Conservation (phyloP, 2,329 filamentous ascomycete species). For the Elsinoe australis region DNA sequence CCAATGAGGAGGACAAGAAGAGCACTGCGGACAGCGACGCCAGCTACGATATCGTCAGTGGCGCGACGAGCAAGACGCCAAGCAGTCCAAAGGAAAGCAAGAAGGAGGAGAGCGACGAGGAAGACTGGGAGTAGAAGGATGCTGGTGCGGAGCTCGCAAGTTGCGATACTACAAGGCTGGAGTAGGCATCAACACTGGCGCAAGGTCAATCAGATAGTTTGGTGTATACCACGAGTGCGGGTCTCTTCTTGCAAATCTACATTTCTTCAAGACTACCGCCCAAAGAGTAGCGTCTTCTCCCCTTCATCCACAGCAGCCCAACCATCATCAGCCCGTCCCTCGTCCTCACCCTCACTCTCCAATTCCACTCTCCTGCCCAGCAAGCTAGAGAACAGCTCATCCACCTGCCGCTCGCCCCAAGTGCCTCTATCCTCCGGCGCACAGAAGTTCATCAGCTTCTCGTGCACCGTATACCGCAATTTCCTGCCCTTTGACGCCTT, state of each 20-base stretch:
- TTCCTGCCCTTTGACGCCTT: slow-evolving; percentile 93
- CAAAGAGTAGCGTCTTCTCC: slow-evolving; percentile 8
- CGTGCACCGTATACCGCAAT: slow-evolving; percentile 87
- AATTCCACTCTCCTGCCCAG: slow-evolving; percentile 41
- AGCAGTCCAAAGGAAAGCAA: slow-evolving; percentile 52
- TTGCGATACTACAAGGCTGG: too few species aligned
- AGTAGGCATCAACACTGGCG: too few species aligned
- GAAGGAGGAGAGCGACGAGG: slow-evolving; percentile 32
- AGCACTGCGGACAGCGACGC: slow-evolving; percentile 80
- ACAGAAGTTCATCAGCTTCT: slow-evolving; percentile 98
- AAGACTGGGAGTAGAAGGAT: slow-evolving; percentile 32
- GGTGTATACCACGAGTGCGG: too few species aligned
- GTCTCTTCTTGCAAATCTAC: too few species aligned
- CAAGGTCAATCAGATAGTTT: too few species aligned
- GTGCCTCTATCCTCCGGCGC: slow-evolving; percentile 71
- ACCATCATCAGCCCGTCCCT: slow-evolving; percentile 25
- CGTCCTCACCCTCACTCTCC: slow-evolving; percentile 36
- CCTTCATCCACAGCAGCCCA: slow-evolving; percentile 30
- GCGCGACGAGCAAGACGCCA: slow-evolving; percentile 69
- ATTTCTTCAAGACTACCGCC: slow-evolving; percentile 4
- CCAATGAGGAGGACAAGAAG: slow-evolving; percentile 69
- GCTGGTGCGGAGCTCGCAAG: too few species aligned
- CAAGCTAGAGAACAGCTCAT: slow-evolving; percentile 49
- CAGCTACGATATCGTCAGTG: slow-evolving; percentile 84
- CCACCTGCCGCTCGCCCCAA: slow-evolving; percentile 76